Base-by-base conservation (phyloP, 2,329 filamentous ascomycete species). In the Onygena corvina region DNA sequence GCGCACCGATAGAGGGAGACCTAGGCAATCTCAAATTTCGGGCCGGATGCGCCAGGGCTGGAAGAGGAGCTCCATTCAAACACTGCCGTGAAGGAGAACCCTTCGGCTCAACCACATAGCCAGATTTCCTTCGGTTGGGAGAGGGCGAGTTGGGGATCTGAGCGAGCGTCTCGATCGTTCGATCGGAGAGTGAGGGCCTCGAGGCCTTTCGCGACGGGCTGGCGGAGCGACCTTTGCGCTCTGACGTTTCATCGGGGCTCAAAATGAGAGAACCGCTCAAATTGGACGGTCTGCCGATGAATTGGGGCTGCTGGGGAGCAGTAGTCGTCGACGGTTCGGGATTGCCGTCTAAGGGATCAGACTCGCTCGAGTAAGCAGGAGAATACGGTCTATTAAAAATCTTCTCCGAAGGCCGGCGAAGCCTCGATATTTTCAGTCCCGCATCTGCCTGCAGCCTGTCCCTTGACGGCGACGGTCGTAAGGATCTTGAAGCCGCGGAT, bases 91-190 rank as follows among this genome's bases (percentile, higher is more conserved):
- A 68, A 1, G 66, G 61, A 8, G 66, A 65, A 50, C 48, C 45
- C 33, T 64, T 61, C 4, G 65, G 63, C 31, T 65, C 61, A 27
- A 69, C 65, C 60, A 76, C 63, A 74, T 83, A 57, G 60, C 75
- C 68, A 70, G 86, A 86, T 6, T 76, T 71, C 48, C 80, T 78
- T 51, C 79, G 78, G 47, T 74, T 77, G 40, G 84, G 65, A 0
- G 77, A 78, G 3, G 89, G 88, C 0, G 88, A 92, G 0, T 85
- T 80, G 0, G 88, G 85, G 25, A 94, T 71, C 42, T 80, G 77
- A 2, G 87, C 76, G 4, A 95, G 70, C 0, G 86, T 94, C 63
- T 94, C 86, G 35, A 94, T 81, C 0, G 89, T 93, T 51, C 90
- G 75, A 58, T 95, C 89, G 14, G 51, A 52, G 12, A 52, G 53